Evolutionary conservation across 176 grass and related monocot genomes (phyloP).

Genomic region (bread wheat (Triticum aestivum)): DNA sequence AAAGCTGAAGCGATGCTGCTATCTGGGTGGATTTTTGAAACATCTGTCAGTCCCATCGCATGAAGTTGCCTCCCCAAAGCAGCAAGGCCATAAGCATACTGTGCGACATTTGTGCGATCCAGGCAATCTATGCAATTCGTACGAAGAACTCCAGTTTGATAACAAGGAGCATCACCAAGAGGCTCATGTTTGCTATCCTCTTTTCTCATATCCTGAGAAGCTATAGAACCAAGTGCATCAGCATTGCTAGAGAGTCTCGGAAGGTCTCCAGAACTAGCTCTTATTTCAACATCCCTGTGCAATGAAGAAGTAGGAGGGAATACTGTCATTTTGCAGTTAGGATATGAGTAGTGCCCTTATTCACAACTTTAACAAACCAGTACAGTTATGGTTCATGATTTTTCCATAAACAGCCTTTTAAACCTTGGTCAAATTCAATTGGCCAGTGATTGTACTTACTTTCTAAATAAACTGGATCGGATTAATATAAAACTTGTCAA

Average conservation of each 20-base stretch:
- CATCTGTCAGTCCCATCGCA: conserved; percentile 77
- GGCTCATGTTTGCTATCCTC: conserved; percentile 37
- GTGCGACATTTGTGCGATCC: conserved; percentile 96
- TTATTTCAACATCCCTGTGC: conserved; percentile 63
- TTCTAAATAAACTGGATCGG: neutral
- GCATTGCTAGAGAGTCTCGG: conserved; percentile 59
- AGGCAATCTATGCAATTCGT: conserved; percentile 98
- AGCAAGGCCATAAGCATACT: conserved; percentile 93
- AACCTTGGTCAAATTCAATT: neutral
- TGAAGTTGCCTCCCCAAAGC: conserved; percentile 84
- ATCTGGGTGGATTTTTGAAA: conserved; percentile 85
- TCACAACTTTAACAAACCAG: neutral
- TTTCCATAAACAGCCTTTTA: neutral
- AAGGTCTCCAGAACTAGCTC: conserved; percentile 79
- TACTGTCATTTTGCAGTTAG: conserved; percentile 22
- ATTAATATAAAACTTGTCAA: conserved; percentile 2
- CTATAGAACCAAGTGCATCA: conserved; percentile 38
- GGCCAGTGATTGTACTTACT: neutral
- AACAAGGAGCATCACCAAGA: conserved; percentile 42
- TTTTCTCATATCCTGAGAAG: conserved; percentile 46
- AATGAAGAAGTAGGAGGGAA: conserved; percentile 25
- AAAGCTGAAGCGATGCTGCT: conserved; percentile 83
- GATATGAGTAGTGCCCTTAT: neutral
- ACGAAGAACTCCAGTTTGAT: conserved; percentile 93
- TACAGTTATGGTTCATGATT: neutral